These are phyloP conservation scores for Euphorbia schlechtendalii DNA, from an alignment of 441 rosid genomes.

Conservation along the genomic window DNA sequence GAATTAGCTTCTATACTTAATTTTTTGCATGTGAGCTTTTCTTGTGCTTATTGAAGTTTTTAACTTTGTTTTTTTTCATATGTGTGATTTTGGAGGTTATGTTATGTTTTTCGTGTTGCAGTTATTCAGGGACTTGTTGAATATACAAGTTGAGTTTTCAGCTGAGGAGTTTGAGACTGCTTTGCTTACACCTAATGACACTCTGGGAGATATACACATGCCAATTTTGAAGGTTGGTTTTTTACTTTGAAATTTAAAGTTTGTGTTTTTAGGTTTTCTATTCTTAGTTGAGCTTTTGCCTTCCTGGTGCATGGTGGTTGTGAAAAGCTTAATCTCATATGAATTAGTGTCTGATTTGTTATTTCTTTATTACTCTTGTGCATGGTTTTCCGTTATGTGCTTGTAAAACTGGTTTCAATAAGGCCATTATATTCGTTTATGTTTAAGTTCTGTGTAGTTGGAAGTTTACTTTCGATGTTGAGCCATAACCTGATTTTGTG, in stretches of 20 bases:
- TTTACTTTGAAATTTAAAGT: constrained; percentile 10
- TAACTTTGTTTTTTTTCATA: constrained; percentile 12
- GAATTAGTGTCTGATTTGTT: neutral
- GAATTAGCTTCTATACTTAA: constrained; percentile 89
- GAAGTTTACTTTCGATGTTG: constrained; percentile 14
- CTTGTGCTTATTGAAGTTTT: constrained; percentile 15
- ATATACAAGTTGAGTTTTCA: constrained; percentile 77
- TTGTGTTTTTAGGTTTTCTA: constrained; percentile 5
- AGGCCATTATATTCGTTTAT: neutral
- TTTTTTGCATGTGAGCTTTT: constrained; percentile 84
- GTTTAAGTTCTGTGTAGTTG: neutral
- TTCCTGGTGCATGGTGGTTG: neutral
- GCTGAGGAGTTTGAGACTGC: constrained; percentile 98
- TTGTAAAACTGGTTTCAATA: neutral
- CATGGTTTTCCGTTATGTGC: neutral
- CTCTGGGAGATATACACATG: constrained; percentile 85
- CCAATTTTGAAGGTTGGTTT: constrained; percentile 83
- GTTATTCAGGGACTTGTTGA: constrained; percentile 87
- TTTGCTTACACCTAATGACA: constrained; percentile 72
- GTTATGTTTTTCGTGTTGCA: constrained; percentile 18
- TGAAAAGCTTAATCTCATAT: constrained; percentile 5
- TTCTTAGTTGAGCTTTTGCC: neutral
- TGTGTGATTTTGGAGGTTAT: constrained; percentile 6
- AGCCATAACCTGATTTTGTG: constrained; percentile 9
- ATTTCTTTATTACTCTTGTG: neutral